A percentile compares a stretch with the other conserved stretches of the same genome.
These are phyloP conservation scores for Mortierella sp. DNA, from an alignment of 371 early-diverging fungal species.

Conservation along the genomic window DNA sequence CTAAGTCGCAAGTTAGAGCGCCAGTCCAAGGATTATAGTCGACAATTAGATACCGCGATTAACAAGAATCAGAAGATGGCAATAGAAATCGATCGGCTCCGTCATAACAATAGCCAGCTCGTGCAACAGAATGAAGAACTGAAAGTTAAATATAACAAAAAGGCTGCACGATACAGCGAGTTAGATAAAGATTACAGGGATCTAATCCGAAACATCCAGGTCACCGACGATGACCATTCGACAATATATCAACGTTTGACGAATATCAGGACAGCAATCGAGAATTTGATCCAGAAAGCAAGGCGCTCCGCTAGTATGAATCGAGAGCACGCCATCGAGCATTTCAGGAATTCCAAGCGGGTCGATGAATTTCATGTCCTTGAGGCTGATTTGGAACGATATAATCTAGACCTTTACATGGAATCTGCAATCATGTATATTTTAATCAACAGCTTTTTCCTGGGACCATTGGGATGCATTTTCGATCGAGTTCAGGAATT, in stretches of 20 bases:
- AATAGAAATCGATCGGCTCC: background rate
- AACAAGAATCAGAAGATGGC: background rate
- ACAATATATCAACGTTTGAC: conserved; percentile 21
- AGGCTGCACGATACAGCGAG: conserved; percentile 13
- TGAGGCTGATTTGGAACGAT: conserved; percentile 9
- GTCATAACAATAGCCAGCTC: conserved; percentile 5
- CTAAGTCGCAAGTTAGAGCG: too few species aligned
- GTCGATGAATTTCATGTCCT: conserved; percentile 11
- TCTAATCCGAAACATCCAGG: conserved; percentile 19
- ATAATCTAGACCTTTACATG: conserved; percentile 26
- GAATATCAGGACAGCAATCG: conserved; percentile 12
- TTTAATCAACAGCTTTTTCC: conserved; percentile 10
- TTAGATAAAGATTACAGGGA: conserved; percentile 34
- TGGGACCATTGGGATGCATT: conserved; percentile 20
- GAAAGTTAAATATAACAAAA: conserved; percentile 8
- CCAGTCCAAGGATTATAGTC: too few species aligned
- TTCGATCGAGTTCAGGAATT: conserved; percentile 17
- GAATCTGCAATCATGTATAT: conserved; percentile 20
- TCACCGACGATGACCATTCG: conserved; percentile 25
- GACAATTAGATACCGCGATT: too few species aligned
- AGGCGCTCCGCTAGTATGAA: conserved; percentile 23
- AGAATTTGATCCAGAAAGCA: conserved; percentile 24
- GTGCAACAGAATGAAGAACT: background rate
- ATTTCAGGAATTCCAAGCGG: conserved; percentile 9
- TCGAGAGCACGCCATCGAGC: conserved; percentile 14